phyloP scores from a whole-genome alignment of 2,329 filamentous ascomycete genomes.

The Didymella pomorum region DNA sequence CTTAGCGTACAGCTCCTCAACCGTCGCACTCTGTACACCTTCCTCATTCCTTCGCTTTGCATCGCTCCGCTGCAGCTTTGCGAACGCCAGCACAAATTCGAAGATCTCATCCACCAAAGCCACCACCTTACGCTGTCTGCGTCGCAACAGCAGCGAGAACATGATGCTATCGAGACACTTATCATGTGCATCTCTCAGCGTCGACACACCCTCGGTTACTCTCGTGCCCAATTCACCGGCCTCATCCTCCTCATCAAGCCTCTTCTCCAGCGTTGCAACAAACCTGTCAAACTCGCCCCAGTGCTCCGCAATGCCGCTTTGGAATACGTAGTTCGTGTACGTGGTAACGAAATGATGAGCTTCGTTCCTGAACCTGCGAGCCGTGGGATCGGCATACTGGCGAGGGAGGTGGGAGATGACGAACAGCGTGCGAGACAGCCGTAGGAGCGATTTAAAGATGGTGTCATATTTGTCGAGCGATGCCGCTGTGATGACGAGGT shows the following conservation, averaged over 20 bases:
- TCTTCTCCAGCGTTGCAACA: conserved; percentile 68
- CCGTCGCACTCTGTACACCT: conserved; percentile 6
- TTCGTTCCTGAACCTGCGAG: conserved; percentile 70
- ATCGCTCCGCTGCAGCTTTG: conserved; percentile 37
- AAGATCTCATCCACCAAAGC: conserved; percentile 81
- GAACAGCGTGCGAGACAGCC: conserved; percentile 79
- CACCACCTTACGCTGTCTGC: conserved; percentile 76
- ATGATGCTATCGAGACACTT: conserved; percentile 77
- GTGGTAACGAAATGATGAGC: conserved; percentile 80
- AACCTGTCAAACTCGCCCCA: conserved; percentile 76
- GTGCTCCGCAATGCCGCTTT: conserved; percentile 74
- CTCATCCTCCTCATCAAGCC: conserved; percentile 57
- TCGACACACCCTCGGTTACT: conserved; percentile 67
- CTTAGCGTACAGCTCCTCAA: conserved; percentile 64
- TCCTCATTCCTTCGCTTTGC: not conserved
- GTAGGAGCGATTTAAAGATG: conserved; percentile 81
- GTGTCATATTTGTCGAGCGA: conserved; percentile 82
- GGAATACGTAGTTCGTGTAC: conserved; percentile 80
- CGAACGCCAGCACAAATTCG: conserved; percentile 72
- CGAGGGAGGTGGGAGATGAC: conserved; percentile 62
- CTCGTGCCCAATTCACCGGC: conserved; percentile 57
- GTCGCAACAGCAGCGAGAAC: conserved; percentile 74
- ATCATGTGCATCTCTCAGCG: conserved; percentile 74
- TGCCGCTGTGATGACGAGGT: conserved; percentile 74
- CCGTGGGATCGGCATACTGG: conserved; percentile 29